These are phyloP conservation scores for Tolypocladium amazonense DNA, from an alignment of 2,329 filamentous ascomycete species.

Conservation along the genomic window DNA sequence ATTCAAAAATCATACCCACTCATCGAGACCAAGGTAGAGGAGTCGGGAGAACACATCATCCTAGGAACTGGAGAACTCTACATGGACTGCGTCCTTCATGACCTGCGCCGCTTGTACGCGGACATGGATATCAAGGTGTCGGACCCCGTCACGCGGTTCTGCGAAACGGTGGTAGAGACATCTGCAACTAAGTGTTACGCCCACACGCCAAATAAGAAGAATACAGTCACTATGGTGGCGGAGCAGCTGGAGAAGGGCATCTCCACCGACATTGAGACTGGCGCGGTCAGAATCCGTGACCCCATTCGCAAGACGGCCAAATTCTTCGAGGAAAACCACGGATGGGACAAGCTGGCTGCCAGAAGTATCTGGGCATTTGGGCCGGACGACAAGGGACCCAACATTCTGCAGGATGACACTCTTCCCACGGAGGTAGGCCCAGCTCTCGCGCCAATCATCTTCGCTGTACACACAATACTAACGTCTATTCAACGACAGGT, in stretches of 20 bases:
- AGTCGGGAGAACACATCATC: slow-evolving; percentile 92
- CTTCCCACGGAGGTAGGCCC: slow-evolving; percentile 64
- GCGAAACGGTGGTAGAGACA: slow-evolving; percentile 94
- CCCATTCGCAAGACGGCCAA: slow-evolving; percentile 88
- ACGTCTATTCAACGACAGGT: slow-evolving; percentile 38
- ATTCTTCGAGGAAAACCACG: slow-evolving; percentile 95
- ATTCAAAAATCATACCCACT: slow-evolving; percentile 97
- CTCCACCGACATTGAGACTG: slow-evolving; percentile 85
- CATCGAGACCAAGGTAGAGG: slow-evolving; percentile 93
- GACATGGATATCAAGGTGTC: slow-evolving; percentile 99
- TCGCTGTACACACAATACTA: background rate
- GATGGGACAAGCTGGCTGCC: slow-evolving; percentile 89
- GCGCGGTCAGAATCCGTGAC: slow-evolving; percentile 83
- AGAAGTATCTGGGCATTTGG: slow-evolving; percentile 98
- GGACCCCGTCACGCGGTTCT: slow-evolving; percentile 93
- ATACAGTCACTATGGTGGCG: slow-evolving; percentile 97
- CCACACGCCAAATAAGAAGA: slow-evolving; percentile 97
- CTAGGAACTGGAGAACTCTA: slow-evolving; percentile 97
- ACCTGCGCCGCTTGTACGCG: slow-evolving; percentile 84
- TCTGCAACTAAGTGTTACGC: slow-evolving; percentile 98
- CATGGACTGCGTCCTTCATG: slow-evolving; percentile 97
- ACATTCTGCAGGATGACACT: slow-evolving; percentile 95
- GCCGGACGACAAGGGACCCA: slow-evolving; percentile 86
- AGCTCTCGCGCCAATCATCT: background rate
- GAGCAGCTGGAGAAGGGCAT: slow-evolving; percentile 94